A percentile compares a stretch with the other conserved stretches of the same genome.
Evolutionary conservation across 768 basidiomycete species (phyloP).

Genomic region (Pisolithus microcarpus): DNA sequence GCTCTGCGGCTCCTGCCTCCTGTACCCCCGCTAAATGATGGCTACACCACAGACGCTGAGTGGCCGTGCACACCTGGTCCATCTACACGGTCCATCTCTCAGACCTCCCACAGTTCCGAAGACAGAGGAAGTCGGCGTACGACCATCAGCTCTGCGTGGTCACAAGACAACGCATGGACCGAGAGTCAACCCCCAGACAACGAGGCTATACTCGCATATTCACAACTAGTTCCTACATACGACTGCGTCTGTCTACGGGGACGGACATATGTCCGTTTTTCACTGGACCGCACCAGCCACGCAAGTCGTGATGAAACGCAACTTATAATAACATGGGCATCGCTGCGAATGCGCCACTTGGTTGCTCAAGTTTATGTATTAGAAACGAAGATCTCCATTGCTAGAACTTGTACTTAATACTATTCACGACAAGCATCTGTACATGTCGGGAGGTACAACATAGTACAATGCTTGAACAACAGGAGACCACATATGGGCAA

Average conservation of each 20-base stretch:
- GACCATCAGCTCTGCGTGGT: constrained; percentile 19
- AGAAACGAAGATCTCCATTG: too few species aligned
- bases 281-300: too few species aligned
- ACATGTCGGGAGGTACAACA: neutral
- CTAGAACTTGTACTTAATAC: too few species aligned
- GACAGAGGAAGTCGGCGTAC: constrained; percentile 5
- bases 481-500: neutral
- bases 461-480: neutral
- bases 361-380: too few species aligned
- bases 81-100: neutral
- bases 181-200: constrained; percentile 16
- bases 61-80: neutral
- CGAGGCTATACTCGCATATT: constrained; percentile 2
- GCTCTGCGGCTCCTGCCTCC: constrained; percentile 7
- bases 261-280: too few species aligned
- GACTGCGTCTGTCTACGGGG: too few species aligned
- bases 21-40: neutral
- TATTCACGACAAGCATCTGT: too few species aligned
- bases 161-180: constrained; percentile 37
- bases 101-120: neutral
- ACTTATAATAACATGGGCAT: too few species aligned
- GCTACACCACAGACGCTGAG: neutral
- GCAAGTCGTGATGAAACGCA: too few species aligned
- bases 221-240: neutral
- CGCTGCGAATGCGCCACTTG: too few species aligned